Base-by-base conservation (phyloP, 2,329 filamentous ascomycete genomes). In the Paecilomyces niveus region DNA sequence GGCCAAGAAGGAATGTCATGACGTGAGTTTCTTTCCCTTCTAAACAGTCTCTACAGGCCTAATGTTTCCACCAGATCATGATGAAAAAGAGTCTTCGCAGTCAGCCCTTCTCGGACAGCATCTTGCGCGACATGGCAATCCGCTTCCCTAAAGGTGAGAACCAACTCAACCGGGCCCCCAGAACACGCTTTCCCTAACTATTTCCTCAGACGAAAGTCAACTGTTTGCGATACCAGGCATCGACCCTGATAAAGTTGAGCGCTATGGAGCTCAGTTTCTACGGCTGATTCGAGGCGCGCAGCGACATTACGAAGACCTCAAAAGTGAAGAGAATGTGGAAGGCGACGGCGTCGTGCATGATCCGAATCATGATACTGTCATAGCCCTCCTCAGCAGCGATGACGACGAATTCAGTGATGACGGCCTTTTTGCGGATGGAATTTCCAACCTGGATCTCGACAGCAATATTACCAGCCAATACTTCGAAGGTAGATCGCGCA, bases 61-160 rank as follows among this genome's bases (percentile, higher is more conserved):
- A 32, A 55, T n/a, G 21, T 54, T 33, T 57, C 52, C 21, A 39
- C 54, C 59, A 79, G 72, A 71, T 80, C 58, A 71, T 78, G 59
- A 68, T 79, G 56, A 65, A 72, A 11, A 79, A 75, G 59, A 64
- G 66, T 49, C 74, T 81, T 53, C 74, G 76, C n/a, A 71, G 70
- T 54, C 75, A 76, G 58, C 78, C 78, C 3, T 79, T 81, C 58
- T 71, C 76, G 10, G 78, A 81, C 61, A 70, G 70, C 29, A 70
- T 76, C 15, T 63, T 81, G 54, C 76, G 79, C 56, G 75, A 79
- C 58, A 81, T 81, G 73, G 79, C 74, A 52, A 78, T 80, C 39
- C 63, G 68, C 13, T 79, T 81, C 55, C 77, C 79, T 10, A 67
- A 71, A 69, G 68, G 74, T 77, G 66, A 70, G 59, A 50, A 29